Percentiles rank a stretch among this genome's conserved stretches.
Conservation (phyloP, 306 rosid species). For the Fagus crenata region DNA sequence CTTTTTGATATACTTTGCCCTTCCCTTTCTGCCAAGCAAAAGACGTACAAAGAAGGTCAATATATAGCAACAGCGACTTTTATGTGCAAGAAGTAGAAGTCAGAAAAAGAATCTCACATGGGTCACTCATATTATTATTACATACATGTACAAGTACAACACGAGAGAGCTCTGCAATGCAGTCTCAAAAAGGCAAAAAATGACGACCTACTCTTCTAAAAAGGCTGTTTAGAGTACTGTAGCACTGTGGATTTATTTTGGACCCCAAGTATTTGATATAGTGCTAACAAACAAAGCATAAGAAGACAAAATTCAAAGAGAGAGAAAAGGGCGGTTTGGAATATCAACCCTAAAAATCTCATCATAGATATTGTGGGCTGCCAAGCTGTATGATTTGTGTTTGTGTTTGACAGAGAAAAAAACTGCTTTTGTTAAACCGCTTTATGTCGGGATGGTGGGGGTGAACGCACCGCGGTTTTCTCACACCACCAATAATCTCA, state of each 20-base stretch:
- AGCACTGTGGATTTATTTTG: conserved; percentile 21
- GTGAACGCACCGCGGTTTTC: conserved; percentile 68
- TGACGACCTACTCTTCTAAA: conserved; percentile 30
- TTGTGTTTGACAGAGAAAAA: conserved; percentile 1
- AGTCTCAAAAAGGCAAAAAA: conserved; percentile 16
- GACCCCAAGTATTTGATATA: conserved; percentile 15
- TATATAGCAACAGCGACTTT: not conserved
- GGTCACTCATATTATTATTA: not conserved
- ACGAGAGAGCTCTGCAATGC: conserved; percentile 15
- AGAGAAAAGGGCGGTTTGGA: conserved; percentile 41
- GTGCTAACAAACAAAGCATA: conserved; percentile 36
- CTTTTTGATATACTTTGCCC: not conserved
- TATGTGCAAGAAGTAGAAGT: not conserved
- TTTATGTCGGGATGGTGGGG: conserved; percentile 59
- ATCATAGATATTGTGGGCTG: conserved; percentile 70
- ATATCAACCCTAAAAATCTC: conserved; percentile 24
- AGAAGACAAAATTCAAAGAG: conserved; percentile 40
- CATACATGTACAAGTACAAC: conserved; percentile 5
- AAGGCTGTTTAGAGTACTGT: conserved; percentile 15
- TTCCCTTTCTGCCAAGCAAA: not conserved
- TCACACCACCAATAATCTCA: conserved; percentile 33
- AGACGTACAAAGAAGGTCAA: not conserved
- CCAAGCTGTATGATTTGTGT: conserved; percentile 39
- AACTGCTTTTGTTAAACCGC: conserved; percentile 52
- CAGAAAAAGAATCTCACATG: conserved; percentile 5